Evolutionary conservation across 495 filamentous ascomycete genomes (phyloP).

Genomic region (Darksidea phi): DNA sequence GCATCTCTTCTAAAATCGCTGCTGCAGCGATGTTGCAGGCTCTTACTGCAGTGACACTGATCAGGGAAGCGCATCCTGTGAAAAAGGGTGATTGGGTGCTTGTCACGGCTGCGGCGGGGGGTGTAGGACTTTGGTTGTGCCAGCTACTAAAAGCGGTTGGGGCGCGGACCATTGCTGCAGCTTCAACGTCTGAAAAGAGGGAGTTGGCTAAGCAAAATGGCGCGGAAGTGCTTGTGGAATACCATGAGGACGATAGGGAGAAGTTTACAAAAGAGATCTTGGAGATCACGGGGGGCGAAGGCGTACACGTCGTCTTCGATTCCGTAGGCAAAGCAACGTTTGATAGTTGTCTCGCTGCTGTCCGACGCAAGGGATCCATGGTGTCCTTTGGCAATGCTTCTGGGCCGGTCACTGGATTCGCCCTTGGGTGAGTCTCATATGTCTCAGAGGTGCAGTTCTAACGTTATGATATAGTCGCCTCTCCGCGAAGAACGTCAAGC

Average conservation of each 20-base stretch:
- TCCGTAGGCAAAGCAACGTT: conserved; percentile 86
- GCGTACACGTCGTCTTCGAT: conserved; percentile 82
- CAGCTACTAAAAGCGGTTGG: conserved; percentile 73
- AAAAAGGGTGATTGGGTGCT: conserved; percentile 79
- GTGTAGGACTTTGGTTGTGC: conserved; percentile 74
- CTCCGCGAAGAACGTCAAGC: conserved; percentile 74
- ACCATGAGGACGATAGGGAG: conserved; percentile 55
- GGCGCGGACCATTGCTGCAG: conserved; percentile 81
- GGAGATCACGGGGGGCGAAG: conserved; percentile 48
- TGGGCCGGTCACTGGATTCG: conserved; percentile 74
- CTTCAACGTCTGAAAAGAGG: conserved; percentile 70
- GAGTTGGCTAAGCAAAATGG: conserved; percentile 79
- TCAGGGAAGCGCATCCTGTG: conserved; percentile 73
- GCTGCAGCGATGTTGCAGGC: conserved; percentile 77
- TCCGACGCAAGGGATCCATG: conserved; percentile 80
- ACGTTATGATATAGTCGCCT: conserved; percentile 49
- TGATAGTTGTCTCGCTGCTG: conserved; percentile 73
- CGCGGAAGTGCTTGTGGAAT: conserved; percentile 70
- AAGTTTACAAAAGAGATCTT: conserved; percentile 37
- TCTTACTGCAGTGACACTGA: conserved; percentile 79
- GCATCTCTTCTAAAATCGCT: conserved; percentile 59
- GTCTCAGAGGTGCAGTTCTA: not conserved
- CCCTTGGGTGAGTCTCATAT: conserved; percentile 55
- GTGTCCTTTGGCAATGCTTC: conserved; percentile 87
- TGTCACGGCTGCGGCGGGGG: conserved; percentile 88